Percentiles rank a stretch among this genome's conserved stretches.
Conservation (phyloP, 148 eudicot species). For the Spergularia marina region DNA sequence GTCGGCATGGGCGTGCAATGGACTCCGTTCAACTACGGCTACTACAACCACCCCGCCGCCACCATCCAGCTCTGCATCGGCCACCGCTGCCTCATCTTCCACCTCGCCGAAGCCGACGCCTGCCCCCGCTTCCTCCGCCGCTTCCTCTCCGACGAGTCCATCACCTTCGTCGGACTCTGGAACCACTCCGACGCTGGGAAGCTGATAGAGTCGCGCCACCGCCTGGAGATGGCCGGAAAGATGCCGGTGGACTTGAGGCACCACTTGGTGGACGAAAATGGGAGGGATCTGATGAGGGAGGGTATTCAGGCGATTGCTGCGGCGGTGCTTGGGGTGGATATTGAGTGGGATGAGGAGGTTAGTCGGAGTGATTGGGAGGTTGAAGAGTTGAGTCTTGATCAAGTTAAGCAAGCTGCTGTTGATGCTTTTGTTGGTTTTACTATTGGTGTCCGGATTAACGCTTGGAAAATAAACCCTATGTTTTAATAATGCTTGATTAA, state of each 20-base stretch:
- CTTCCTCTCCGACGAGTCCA: not conserved
- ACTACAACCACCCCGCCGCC: constrained; percentile 15
- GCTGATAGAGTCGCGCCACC: not conserved
- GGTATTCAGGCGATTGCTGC: constrained; percentile 13
- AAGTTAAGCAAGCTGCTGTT: constrained; percentile 25
- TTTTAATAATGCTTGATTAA: too few relatives aligned
- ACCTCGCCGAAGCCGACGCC: constrained; percentile 11
- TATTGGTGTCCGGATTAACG: not conserved
- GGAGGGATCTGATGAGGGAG: not conserved
- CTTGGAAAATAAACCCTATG: not conserved
- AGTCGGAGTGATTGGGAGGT: constrained; percentile 21
- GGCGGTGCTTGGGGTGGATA: not conserved
- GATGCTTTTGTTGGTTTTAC: constrained; percentile 20
- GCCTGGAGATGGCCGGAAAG: not conserved
- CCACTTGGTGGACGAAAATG: not conserved
- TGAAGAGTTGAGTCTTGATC: constrained; percentile 8
- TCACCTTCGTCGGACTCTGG: constrained; percentile 25
- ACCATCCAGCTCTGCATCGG: constrained; percentile 17
- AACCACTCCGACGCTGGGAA: not conserved
- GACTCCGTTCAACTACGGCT: not conserved
- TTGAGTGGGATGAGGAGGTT: not conserved
- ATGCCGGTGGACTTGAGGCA: constrained; percentile 13
- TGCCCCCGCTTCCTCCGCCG: constrained; percentile 14
- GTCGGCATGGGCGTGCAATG: constrained; percentile 17
- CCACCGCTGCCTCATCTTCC: constrained; percentile 15